These are phyloP conservation scores for Phanerodontia chrysosporium DNA, from an alignment of 768 basidiomycete species.

Conservation along the genomic window DNA sequence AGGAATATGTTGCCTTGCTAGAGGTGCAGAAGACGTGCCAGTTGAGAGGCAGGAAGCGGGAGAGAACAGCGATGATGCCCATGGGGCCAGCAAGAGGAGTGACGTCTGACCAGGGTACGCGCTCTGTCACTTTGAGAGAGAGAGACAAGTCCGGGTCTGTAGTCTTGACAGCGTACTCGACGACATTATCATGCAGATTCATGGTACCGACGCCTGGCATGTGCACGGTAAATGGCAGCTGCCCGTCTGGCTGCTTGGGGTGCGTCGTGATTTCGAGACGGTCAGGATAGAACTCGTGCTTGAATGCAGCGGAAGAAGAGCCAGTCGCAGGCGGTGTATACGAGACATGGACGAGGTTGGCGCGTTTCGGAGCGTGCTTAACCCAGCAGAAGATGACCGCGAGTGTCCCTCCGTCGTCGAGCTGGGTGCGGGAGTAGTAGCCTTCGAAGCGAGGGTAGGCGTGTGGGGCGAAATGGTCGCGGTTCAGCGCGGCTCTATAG, in stretches of 20 bases:
- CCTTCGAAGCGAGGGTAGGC: conserved; percentile 19
- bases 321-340: conserved; percentile 9
- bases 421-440: conserved; percentile 21
- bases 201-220: conserved; percentile 18
- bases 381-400: conserved; percentile 25
- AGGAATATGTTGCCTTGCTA: conserved; percentile 12
- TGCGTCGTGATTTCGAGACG: neutral
- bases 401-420: conserved; percentile 20
- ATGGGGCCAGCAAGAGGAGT: conserved; percentile 18
- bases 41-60: conserved; percentile 20
- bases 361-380: conserved; percentile 15
- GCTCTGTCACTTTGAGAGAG: conserved; percentile 11
- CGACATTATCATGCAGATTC: conserved; percentile 8
- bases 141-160: conserved; percentile 13
- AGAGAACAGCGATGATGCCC: conserved; percentile 18
- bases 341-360: conserved; percentile 19
- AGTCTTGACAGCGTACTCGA: conserved; percentile 15
- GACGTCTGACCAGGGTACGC: conserved; percentile 15
- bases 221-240: conserved; percentile 13
- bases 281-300: conserved; percentile 21
- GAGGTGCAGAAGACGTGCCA: conserved; percentile 23
- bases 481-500: neutral
- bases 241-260: neutral
- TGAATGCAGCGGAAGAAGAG: conserved; percentile 11
- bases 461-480: conserved; percentile 23